Evolutionary conservation across 139 green algal genomes (phyloP).

Genomic region (Chlamydomonas sphaeroides): DNA sequence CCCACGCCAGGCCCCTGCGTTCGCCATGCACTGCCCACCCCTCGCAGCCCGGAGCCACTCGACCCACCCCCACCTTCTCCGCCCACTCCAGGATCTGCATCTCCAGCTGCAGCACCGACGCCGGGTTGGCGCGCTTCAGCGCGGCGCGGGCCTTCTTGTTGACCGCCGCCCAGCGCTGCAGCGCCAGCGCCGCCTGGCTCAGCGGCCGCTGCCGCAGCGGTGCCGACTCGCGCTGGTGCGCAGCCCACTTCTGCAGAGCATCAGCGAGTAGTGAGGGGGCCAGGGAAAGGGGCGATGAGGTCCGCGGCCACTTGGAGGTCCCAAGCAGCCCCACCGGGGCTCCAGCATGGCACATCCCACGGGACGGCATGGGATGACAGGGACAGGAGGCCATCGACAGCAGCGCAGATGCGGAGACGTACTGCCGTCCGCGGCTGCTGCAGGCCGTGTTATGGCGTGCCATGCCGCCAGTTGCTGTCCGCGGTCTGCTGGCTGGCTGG

Average conservation of each 20-base stretch:
- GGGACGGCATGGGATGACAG: no score
- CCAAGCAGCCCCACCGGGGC: background rate
- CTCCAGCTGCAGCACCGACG: slow-evolving; percentile 63
- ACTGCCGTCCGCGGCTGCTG: no score
- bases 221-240: slow-evolving; percentile 29
- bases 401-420: no score
- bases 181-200: slow-evolving; percentile 37
- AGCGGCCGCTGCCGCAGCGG: slow-evolving; percentile 14
- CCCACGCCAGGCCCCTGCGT: no score
- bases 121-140: slow-evolving; percentile 53
- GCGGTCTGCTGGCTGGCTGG: no score
- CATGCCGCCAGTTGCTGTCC: no score
- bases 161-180: slow-evolving; percentile 52
- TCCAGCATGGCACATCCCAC: background rate
- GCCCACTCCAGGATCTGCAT: slow-evolving; percentile 50
- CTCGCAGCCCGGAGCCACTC: no score
- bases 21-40: no score
- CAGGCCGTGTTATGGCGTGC: no score
- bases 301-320: background rate
- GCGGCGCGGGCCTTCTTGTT: slow-evolving; percentile 44
- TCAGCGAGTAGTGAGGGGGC: background rate
- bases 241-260: slow-evolving; percentile 42
- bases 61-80: slow-evolving; percentile 43
- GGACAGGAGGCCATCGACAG: no score
- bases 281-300: background rate